Percentiles rank a stretch among this genome's conserved stretches.
Evolutionary conservation across 148 eudicot species (phyloP).

Genomic region (Vaccinium vitisidaea): DNA sequence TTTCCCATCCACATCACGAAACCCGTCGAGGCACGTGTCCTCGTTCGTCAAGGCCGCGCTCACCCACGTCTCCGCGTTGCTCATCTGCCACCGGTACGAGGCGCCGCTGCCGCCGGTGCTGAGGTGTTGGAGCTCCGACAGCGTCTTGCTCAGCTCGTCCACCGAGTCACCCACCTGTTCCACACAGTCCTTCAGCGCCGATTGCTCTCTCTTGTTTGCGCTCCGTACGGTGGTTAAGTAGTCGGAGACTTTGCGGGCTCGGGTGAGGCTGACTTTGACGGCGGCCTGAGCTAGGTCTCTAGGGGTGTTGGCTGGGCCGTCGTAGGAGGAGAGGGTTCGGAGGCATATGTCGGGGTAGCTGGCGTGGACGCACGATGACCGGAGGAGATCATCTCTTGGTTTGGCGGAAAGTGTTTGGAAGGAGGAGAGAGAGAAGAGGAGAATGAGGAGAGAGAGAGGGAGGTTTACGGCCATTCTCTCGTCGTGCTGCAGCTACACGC

Average conservation of each 20-base stretch:
- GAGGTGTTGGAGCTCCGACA: conserved; percentile 44
- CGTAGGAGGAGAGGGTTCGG: conserved; percentile 50
- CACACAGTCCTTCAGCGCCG: conserved; percentile 45
- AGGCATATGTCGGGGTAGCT: conserved; percentile 54
- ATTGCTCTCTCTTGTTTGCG: conserved; percentile 21
- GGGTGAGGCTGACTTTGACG: conserved; percentile 43
- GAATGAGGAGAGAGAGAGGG: conserved; percentile 18
- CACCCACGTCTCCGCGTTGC: conserved; percentile 66
- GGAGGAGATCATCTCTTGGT: conserved; percentile 27
- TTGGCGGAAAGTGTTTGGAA: background rate
- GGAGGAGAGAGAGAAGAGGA: conserved; percentile 20
- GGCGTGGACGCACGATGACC: conserved; percentile 50
- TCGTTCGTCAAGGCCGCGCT: conserved; percentile 62
- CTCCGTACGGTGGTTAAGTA: conserved; percentile 24
- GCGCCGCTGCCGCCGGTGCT: conserved; percentile 27
- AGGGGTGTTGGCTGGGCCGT: conserved; percentile 37
- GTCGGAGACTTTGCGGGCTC: conserved; percentile 31
- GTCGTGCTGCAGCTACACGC: too few species aligned
- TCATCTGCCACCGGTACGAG: conserved; percentile 54
- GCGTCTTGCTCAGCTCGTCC: conserved; percentile 42
- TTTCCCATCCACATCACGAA: conserved; percentile 32
- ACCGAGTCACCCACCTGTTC: conserved; percentile 46
- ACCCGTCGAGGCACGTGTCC: conserved; percentile 60
- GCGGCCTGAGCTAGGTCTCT: conserved; percentile 50
- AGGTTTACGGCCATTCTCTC: background rate